Evolutionary conservation across 2,329 filamentous ascomycete genomes (phyloP).

Genomic region (Chaetomium olivaceum): DNA sequence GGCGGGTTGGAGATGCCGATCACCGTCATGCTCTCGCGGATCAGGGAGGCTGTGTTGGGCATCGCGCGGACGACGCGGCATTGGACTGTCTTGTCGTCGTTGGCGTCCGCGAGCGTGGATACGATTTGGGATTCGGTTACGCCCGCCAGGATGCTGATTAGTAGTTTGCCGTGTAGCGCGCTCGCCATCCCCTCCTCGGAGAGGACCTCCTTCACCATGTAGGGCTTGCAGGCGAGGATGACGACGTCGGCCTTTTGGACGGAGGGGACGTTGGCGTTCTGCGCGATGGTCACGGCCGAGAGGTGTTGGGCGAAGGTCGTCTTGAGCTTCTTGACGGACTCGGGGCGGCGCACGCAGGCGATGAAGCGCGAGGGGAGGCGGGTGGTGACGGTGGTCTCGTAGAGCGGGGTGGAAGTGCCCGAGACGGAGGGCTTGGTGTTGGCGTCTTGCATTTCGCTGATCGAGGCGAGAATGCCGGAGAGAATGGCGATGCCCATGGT

Average conservation of each 20-base stretch:
- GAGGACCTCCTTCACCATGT: slow-evolving; percentile 70
- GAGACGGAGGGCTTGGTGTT: slow-evolving; percentile 49
- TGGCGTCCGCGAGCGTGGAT: slow-evolving; percentile 57
- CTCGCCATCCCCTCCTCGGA: slow-evolving; percentile 66
- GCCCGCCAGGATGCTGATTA: slow-evolving; percentile 80
- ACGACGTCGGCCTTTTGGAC: slow-evolving; percentile 70
- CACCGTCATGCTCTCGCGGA: slow-evolving; percentile 80
- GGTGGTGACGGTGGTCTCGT: slow-evolving; percentile 50
- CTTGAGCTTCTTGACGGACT: slow-evolving; percentile 68
- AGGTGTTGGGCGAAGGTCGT: slow-evolving; percentile 64
- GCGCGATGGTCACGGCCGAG: slow-evolving; percentile 63
- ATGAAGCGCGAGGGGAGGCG: slow-evolving; percentile 73
- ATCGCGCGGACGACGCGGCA: slow-evolving; percentile 75
- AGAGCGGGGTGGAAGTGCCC: slow-evolving; percentile 46
- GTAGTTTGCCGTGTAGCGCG: slow-evolving; percentile 74
- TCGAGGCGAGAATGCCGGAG: slow-evolving; percentile 72
- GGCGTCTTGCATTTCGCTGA: slow-evolving; percentile 42
- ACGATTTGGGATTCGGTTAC: slow-evolving; percentile 70
- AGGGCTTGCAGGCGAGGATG: slow-evolving; percentile 78
- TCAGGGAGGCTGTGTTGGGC: slow-evolving; percentile 79
- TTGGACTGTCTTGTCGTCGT: slow-evolving; percentile 42
- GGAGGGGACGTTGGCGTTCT: slow-evolving; percentile 70
- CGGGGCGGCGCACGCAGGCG: slow-evolving; percentile 73
- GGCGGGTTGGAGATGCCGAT: slow-evolving; percentile 65
- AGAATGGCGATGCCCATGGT: slow-evolving; percentile 86